These are phyloP conservation scores for Shiraia sp. DNA, from an alignment of 2,329 filamentous ascomycete genomes.

Conservation along the genomic window DNA sequence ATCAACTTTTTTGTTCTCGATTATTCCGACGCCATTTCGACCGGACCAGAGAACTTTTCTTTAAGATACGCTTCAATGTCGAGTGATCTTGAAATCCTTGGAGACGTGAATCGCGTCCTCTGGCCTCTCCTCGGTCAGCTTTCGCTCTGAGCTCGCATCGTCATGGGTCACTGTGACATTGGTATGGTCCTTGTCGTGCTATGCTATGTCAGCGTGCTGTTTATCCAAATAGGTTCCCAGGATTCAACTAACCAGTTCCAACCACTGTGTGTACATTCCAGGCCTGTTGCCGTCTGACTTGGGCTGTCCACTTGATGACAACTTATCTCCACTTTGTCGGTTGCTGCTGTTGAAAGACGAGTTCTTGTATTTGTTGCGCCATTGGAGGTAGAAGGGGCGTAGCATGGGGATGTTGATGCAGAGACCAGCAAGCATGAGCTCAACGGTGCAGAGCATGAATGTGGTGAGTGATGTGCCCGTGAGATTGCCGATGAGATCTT, in stretches of 20 bases:
- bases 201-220: conserved; percentile 2
- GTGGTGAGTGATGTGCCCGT: conserved; percentile 26
- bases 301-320: conserved; percentile 9
- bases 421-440: conserved; percentile 26
- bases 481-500: conserved; percentile 23
- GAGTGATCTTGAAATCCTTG: conserved; percentile 20
- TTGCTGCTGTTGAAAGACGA: conserved; percentile 7
- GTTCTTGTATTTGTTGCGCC: conserved; percentile 22
- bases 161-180: conserved; percentile 17
- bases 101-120: conserved; percentile 20
- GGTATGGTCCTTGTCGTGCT: conserved; percentile 23
- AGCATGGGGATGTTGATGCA: conserved; percentile 31
- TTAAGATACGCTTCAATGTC: conserved; percentile 1
- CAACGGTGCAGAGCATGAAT: conserved; percentile 26
- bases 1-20: too few relatives aligned
- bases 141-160: conserved; percentile 24
- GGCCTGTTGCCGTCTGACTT: conserved; percentile 8
- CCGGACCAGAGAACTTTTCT: too few relatives aligned
- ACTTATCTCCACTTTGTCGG: conserved; percentile 6
- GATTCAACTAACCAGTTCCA: conserved; percentile 21
- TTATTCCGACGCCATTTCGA: too few relatives aligned
- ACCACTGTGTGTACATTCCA: conserved; percentile 23
- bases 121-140: conserved; percentile 14
- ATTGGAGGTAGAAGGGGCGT: conserved; percentile 23
- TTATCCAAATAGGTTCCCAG: neutral